Evolutionary conservation across 2,329 filamentous ascomycete species (phyloP), one percentile per base, ranked within the genome.

Genomic region (Penicillium paneum): DNA sequence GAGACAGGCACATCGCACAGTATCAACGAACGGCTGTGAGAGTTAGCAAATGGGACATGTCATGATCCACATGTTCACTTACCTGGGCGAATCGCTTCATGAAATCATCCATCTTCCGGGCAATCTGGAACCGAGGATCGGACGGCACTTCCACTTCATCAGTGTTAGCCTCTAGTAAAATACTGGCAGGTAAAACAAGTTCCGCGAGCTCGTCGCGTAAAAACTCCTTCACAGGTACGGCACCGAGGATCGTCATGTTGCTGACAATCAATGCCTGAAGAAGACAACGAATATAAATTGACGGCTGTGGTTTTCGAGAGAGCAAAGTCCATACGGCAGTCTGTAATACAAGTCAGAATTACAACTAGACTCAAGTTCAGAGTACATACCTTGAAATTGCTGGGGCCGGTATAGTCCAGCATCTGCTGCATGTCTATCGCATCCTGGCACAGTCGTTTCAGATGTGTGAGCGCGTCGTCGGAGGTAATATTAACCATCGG

Each of bases 1-100:
- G 69, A 97, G 90, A 65, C 91, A 96, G 17, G 94, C 80, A 8
- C 89, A 88, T 44, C 91, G 85, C 65, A 94, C 87, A 15, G 95
- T 81, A 61, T 97, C 92, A 17, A 96, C 77, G 66, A 91, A 97
- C 0, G 88, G 85, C 71, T 90, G 78, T 5, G 81, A 40, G 36
- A n/a, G 36, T 68, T 52, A 65, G 55, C n/a, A 49, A 47, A 35
- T 49, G 17, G 13, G 26, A 28, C 24, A 8, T 11, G 12, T 0
- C 10, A 34, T n/a, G 17, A 29, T 31, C n/a, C 5, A 7, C 42
- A 34, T 26, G 4, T 47, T 56, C 52, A 49, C 60, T n/a, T 65
- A 78, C 76, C 64, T 77, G 79, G 11, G 72, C 78, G 61, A 79
- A 78, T 45, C 81, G 77, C 51, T 80, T 76, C 41, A 83, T 75